phyloP scores from a whole-genome alignment of 805 yeast species.

The Metschnikowia proteae region DNA sequence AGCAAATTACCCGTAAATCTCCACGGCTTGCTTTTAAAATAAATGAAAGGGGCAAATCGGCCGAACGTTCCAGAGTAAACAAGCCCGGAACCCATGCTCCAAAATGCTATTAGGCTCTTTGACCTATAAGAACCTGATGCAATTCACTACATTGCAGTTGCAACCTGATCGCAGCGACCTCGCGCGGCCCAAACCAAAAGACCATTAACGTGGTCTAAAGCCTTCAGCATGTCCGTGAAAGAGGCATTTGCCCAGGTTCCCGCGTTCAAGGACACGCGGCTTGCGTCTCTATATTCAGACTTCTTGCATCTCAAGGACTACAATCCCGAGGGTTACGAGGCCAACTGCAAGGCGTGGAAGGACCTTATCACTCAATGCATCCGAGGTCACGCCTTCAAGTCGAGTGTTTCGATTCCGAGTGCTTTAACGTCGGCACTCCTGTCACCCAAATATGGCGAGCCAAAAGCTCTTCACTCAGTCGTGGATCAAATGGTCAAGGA shows the following conservation, averaged over 20 bases:
- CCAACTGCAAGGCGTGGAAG: slow-evolving; percentile 40
- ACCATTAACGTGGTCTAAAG: neutral
- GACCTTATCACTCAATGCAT: slow-evolving; percentile 20
- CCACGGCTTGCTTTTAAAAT: no score
- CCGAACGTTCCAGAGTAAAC: no score
- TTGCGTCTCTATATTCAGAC: slow-evolving; percentile 36
- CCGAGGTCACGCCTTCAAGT: slow-evolving; percentile 9
- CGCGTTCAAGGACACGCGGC: slow-evolving; percentile 26
- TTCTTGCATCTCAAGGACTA: slow-evolving; percentile 27
- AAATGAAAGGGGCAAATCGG: no score
- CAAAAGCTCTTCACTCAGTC: slow-evolving; percentile 24
- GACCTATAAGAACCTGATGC: no score
- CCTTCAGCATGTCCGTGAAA: slow-evolving; percentile 4
- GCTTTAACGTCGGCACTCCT: slow-evolving; percentile 6
- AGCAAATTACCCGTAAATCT: no score
- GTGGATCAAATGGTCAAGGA: slow-evolving; percentile 24
- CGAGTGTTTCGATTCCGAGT: slow-evolving; percentile 23
- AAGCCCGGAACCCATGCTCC: no score
- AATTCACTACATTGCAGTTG: neutral
- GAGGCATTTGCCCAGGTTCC: slow-evolving; percentile 10
- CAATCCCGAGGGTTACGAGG: slow-evolving; percentile 42
- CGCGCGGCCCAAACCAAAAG: neutral
- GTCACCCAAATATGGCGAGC: slow-evolving; percentile 26
- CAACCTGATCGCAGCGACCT: neutral
- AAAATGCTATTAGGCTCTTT: no score